Evolutionary conservation across 306 rosid genomes (phyloP), one percentile per base, ranked within the genome.

Genomic region (Casuarina glauca): DNA sequence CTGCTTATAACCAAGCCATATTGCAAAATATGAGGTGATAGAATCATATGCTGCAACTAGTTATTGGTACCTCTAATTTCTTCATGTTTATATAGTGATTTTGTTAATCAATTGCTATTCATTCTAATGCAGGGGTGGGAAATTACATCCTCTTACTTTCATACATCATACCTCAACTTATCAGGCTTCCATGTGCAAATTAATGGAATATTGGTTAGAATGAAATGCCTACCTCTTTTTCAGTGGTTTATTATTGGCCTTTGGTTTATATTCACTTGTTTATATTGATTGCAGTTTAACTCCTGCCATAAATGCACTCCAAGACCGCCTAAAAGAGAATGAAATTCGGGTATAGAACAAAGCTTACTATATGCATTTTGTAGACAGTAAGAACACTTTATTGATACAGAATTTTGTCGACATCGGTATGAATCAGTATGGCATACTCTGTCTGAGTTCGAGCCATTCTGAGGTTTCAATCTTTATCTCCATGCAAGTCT

Each of bases 121-220:
- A 66, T 69, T 62, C 76, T 81, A 74, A 70, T 83, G 15, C 81
- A 96, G 99, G 90, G 96, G 89, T 60, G 95, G 91, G 74, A 93
- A 89, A 88, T 83, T 87, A 86, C 99, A 96, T 87, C 99, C 99
- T 6, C 94, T 96, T 73, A 83, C 91, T 70, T 96, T 86, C 84
- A 81, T 96, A 82, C 98, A 96, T 81, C 98, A 96, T 83, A 83
- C 99, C 44, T 93, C 99, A 76, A 96, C 97, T 42, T 96, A 96
- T 82, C 98, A 96, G 83, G 91, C 99, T 87, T 96, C 99, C 74
- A 83, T 96, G 89, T 93, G 99, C 98, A 96, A 96, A 80, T 83
- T 96, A 79, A 96, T 96, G 50, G 98, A 96, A 82, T 91, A 91
- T 85, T 96, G 99, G 99, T 96, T 42, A 89, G 97, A 62, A 62